Evolutionary conservation across 805 yeast species (phyloP).

Genomic region (Candida anglica): DNA sequence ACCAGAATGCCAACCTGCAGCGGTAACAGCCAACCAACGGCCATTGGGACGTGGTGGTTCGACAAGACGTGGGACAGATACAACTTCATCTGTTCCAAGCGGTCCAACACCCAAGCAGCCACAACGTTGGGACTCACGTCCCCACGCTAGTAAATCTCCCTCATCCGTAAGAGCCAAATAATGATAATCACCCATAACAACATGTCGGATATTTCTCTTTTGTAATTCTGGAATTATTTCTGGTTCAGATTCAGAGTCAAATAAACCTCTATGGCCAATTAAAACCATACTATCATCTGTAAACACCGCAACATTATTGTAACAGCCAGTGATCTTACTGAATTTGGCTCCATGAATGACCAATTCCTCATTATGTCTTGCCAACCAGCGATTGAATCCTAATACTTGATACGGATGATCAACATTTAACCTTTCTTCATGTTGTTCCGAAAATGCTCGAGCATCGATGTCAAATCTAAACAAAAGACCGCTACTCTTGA

Average conservation of each 20-base stretch:
- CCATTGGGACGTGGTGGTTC: constrained; percentile 40
- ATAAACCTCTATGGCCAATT: constrained; percentile 27
- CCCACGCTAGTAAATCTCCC: constrained; percentile 66
- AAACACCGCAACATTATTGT: constrained; percentile 50
- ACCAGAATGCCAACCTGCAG: constrained; percentile 80
- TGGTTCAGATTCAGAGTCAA: constrained; percentile 19
- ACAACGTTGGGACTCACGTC: constrained; percentile 54
- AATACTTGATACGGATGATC: constrained; percentile 16
- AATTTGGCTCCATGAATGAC: constrained; percentile 26
- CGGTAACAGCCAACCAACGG: constrained; percentile 56
- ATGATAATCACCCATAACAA: constrained; percentile 74
- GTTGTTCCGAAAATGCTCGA: constrained; percentile 10
- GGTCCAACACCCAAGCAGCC: constrained; percentile 69
- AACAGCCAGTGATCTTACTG: constrained; percentile 53
- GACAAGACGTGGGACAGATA: constrained; percentile 16
- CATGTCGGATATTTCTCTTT: constrained; percentile 44
- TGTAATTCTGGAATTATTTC: constrained; percentile 39
- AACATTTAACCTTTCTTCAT: constrained; percentile 6
- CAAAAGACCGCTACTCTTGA: constrained; percentile 42
- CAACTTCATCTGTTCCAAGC: constrained; percentile 11
- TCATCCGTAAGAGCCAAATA: constrained; percentile 53
- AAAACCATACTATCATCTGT: constrained; percentile 47
- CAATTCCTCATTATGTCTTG: constrained; percentile 11
- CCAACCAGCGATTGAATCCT: constrained; percentile 29
- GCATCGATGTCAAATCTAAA: constrained; percentile 29